phyloP scores from a whole-genome alignment of 345 rosid genomes.

The Gossypium turneri region DNA sequence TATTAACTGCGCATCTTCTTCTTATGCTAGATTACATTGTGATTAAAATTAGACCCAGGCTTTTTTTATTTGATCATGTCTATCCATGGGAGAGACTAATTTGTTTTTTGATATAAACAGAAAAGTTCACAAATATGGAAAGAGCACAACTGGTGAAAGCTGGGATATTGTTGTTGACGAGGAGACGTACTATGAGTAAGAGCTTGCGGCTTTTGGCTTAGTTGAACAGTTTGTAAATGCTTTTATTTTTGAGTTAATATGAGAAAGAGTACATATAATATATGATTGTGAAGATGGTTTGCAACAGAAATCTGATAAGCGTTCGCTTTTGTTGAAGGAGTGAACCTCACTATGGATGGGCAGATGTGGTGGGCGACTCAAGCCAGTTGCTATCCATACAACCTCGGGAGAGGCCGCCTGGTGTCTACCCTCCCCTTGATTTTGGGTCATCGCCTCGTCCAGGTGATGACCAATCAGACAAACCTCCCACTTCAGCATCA shows the following conservation, averaged over 20 bases:
- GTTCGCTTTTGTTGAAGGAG: conserved; percentile 44
- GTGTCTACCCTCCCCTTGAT: conserved; percentile 68
- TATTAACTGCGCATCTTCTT: neutral
- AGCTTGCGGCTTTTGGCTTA: neutral
- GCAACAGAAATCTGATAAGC: neutral
- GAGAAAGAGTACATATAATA: neutral
- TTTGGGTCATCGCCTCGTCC: conserved; percentile 55
- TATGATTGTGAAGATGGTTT: neutral
- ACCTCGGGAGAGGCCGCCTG: conserved; percentile 82
- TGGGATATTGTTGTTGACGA: conserved; percentile 97
- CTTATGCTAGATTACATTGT: neutral
- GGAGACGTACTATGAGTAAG: conserved; percentile 93
- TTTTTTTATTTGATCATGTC: neutral
- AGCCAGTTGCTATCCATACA: conserved; percentile 74
- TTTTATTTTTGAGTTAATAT: neutral
- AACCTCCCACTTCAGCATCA: conserved; percentile 23
- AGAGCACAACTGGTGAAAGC: conserved; percentile 91
- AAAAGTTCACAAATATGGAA: conserved; percentile 95
- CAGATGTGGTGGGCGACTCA: conserved; percentile 91
- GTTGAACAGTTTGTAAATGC: neutral
- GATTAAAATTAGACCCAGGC: neutral
- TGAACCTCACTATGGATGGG: conserved; percentile 99
- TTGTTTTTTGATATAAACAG: conserved; percentile 33
- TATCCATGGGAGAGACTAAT: conserved; percentile 11
- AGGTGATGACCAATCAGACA: conserved; percentile 34